Evolutionary conservation across 1,139 yeast genomes (phyloP), one percentile per base, ranked within the genome.

Genomic region (Diutina scorzettiae): DNA sequence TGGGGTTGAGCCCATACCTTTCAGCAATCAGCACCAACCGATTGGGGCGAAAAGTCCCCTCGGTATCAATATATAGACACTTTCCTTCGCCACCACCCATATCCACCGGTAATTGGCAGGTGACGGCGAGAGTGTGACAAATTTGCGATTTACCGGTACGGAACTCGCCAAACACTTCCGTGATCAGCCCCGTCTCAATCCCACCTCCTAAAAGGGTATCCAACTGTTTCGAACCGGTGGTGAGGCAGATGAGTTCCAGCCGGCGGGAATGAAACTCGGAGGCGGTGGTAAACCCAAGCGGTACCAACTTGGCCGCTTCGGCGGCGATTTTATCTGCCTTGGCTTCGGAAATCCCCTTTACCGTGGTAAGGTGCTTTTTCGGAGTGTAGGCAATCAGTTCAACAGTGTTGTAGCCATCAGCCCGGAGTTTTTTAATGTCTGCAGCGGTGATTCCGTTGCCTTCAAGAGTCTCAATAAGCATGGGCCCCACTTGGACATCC

Each of bases 11-110:
- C 0, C 96, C 97, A 56, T 82, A 93, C 49, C 98, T 70, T 56
- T 81, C 82, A 8, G 96, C 96, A 51, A 93, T 87, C 1, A 95
- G 81, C 9, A 85, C 82, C 52, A 91, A 69, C 53, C 98, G 73
- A 41, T 81, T 82, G 1, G 98, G 96, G 56, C 98, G 73, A 60
- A 93, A 91, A 1, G 98, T 93, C 14, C 96, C 96, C 56, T 91
- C 99, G 0, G 98, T 91, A 56, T 91, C 99, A 48, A 91, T 89
- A 57, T 85, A 93, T 45, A 93, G 69, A 60, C 97, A 91, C 59
- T 93, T 87, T 32, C 99, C 98, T 64, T 91, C 99, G 42, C 97
- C 99, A 45, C 99, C 99, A 37, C 97, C 97, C 85, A 85, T 83
- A 57, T 91, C 97, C 41, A 91, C 78, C 3, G 98, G 98, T 45